Conservation (phyloP, 129 eudicot species). For the Flaveria ramosissima region DNA sequence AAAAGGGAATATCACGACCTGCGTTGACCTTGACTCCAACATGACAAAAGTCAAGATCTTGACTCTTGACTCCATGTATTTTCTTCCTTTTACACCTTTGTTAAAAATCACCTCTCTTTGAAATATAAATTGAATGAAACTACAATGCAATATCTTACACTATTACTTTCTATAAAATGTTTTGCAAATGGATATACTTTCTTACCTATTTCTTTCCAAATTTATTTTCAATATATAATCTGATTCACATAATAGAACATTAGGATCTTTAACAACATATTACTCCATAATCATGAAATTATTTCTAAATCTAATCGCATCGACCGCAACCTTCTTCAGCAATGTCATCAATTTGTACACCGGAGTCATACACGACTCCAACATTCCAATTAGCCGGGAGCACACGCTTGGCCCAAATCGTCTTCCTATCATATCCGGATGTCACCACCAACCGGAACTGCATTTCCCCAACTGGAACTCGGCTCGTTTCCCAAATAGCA, state of each 20-base stretch:
- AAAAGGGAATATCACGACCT: background rate
- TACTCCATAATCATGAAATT: background rate
- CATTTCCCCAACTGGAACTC: slow-evolving; percentile 61
- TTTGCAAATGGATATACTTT: background rate
- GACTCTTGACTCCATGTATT: background rate
- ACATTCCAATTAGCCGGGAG: slow-evolving; percentile 68
- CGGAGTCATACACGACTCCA: slow-evolving; percentile 67
- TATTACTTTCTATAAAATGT: background rate
- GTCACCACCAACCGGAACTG: slow-evolving; percentile 68
- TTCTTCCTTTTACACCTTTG: background rate
- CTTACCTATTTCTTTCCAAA: background rate
- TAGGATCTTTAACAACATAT: background rate
- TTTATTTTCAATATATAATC: background rate
- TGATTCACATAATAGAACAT: background rate
- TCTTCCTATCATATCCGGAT: slow-evolving; percentile 60
- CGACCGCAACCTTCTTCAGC: slow-evolving; percentile 73
- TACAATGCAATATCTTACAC: too few relatives aligned
- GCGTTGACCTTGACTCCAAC: slow-evolving; percentile 21
- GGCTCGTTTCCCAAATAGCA: slow-evolving; percentile 79
- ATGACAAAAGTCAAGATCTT: slow-evolving; percentile 3
- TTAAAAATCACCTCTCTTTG: background rate
- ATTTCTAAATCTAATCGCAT: slow-evolving; percentile 50
- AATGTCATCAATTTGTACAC: slow-evolving; percentile 65
- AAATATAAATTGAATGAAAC: background rate
- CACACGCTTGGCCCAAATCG: slow-evolving; percentile 57